Conservation (phyloP, 495 filamentous ascomycete species). For the Corynascus novoguineensis region DNA sequence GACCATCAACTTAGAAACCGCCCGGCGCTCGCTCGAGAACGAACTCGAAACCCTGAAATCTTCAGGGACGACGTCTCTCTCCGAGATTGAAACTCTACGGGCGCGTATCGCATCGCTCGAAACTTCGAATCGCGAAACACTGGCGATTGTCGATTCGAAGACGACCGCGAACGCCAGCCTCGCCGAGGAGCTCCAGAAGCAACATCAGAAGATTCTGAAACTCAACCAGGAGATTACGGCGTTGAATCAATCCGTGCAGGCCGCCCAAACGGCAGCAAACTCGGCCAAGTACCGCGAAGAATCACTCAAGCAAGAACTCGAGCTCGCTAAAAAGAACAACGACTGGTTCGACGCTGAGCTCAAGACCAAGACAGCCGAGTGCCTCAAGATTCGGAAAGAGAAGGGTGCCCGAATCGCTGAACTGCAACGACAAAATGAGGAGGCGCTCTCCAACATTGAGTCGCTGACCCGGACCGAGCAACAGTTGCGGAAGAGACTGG, state of each 20-base stretch:
- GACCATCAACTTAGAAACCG: constrained; percentile 27
- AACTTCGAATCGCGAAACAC: constrained; percentile 81
- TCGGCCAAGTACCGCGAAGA: constrained; percentile 84
- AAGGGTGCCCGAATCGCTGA: constrained; percentile 81
- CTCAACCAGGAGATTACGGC: constrained; percentile 71
- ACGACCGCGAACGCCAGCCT: constrained; percentile 79
- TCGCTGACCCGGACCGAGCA: constrained; percentile 73
- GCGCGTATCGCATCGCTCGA: constrained; percentile 80
- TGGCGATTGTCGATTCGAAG: constrained; percentile 84
- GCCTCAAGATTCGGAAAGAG: constrained; percentile 88
- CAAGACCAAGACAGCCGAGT: constrained; percentile 78
- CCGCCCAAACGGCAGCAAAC: constrained; percentile 66
- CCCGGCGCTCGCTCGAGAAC: constrained; percentile 55
- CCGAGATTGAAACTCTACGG: constrained; percentile 69
- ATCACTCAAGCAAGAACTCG: constrained; percentile 79
- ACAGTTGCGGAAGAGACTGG: constrained; percentile 68
- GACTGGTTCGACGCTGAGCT: constrained; percentile 90
- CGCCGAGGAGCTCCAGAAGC: constrained; percentile 74
- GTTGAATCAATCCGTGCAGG: constrained; percentile 76
- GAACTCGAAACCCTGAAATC: constrained; percentile 77
- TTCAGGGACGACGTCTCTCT: constrained; percentile 64
- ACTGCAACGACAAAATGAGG: constrained; percentile 83
- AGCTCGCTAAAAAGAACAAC: constrained; percentile 75
- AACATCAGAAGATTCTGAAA: constrained; percentile 82
- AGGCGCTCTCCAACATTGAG: constrained; percentile 68